Evolutionary conservation across 352 stramenopile species (phyloP).

Genomic region (Pythium dissotocum): DNA sequence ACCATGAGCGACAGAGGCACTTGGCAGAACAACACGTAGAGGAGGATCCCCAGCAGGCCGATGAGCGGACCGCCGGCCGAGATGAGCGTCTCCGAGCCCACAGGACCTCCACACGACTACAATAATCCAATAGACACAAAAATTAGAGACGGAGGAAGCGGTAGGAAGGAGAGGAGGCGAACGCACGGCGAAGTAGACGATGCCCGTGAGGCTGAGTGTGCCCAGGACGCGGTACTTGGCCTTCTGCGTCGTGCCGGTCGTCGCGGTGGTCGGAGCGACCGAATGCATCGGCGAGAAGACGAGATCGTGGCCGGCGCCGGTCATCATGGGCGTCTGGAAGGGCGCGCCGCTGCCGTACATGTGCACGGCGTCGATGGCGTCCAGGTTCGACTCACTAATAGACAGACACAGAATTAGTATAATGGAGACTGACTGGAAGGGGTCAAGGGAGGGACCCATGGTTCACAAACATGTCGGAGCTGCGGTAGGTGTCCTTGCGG

Average conservation of each 20-base stretch:
- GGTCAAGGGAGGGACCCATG: background rate
- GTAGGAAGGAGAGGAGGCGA: background rate
- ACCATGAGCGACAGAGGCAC: conserved; percentile 88
- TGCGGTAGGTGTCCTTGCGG: background rate
- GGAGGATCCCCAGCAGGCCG: conserved; percentile 68
- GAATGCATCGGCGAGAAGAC: conserved; percentile 6
- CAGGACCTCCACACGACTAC: conserved; percentile 26
- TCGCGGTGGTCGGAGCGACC: background rate
- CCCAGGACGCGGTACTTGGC: conserved; percentile 31
- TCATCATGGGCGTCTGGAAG: background rate
- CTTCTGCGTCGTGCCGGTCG: background rate
- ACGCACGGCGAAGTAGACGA: conserved; percentile 28
- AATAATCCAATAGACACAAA: background rate
- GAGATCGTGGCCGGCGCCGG: background rate
- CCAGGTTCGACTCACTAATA: conserved; percentile 3
- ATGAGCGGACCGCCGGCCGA: conserved; percentile 40
- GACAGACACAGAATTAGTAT: background rate
- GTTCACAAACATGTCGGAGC: conserved; percentile 8
- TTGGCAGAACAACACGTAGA: conserved; percentile 84
- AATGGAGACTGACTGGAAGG: background rate
- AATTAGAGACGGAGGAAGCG: background rate
- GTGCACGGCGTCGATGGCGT: conserved; percentile 11
- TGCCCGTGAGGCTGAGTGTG: conserved; percentile 24
- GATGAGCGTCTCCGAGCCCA: conserved; percentile 29
- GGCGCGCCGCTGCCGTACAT: background rate